Evolutionary conservation across 2,329 filamentous ascomycete species (phyloP).

Genomic region (Ophiostoma piceae): DNA sequence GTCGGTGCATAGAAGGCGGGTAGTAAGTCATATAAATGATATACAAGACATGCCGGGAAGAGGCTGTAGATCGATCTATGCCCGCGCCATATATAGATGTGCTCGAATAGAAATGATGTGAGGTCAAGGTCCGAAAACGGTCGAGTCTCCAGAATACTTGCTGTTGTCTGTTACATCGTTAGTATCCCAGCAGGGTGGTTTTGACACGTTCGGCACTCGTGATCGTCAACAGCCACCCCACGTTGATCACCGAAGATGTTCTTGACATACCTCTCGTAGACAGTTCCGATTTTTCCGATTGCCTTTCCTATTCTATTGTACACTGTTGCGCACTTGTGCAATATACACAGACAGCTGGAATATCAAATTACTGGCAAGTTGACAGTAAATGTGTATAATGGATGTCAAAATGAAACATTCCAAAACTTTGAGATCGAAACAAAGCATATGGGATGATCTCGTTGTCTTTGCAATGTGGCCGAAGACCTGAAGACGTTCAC

Average conservation of each 20-base stretch:
- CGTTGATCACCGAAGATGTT: no score
- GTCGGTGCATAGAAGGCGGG: not conserved
- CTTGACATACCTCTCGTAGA: not conserved
- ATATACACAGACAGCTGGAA: not conserved
- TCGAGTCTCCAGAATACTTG: no score
- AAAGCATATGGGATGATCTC: not conserved
- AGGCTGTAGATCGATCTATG: no score
- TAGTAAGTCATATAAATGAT: no score
- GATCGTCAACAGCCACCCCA: no score
- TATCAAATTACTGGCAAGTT: not conserved
- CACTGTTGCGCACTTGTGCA: not conserved
- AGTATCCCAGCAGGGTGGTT: no score
- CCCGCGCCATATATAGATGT: no score
- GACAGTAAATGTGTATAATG: not conserved
- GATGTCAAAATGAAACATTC: not conserved
- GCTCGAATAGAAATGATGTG: no score
- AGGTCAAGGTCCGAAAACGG: no score
- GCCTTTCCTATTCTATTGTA: not conserved
- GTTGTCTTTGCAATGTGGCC: not conserved
- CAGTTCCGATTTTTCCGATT: not conserved
- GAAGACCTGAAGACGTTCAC: not conserved
- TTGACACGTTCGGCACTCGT: no score
- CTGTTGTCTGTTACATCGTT: no score
- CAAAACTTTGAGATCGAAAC: not conserved
- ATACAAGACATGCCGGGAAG: no score